Evolutionary conservation across 2,329 filamentous ascomycete genomes (phyloP).

Genomic region (Zymoseptoria tritici): DNA sequence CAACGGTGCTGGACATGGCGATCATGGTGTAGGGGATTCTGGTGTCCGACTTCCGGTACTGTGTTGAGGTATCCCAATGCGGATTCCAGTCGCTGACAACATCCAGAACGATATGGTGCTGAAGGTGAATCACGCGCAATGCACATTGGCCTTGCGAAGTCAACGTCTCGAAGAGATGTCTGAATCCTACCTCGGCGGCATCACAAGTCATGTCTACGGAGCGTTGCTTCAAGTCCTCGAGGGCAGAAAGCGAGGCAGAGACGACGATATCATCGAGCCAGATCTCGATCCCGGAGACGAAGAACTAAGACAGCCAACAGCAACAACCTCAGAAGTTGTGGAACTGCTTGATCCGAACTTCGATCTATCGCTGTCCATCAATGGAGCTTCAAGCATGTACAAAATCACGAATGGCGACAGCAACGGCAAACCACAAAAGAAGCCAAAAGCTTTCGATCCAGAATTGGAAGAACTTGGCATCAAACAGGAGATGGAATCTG

Average conservation of each 20-base stretch:
- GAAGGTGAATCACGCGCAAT: slow-evolving; percentile 77
- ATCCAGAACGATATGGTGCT: slow-evolving; percentile 63
- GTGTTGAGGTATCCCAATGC: slow-evolving; percentile 17
- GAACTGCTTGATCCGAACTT: slow-evolving; percentile 35
- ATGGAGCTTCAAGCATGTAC: slow-evolving; percentile 14
- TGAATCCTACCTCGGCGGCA: slow-evolving; percentile 60
- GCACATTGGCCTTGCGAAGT: slow-evolving; percentile 73
- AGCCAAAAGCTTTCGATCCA: slow-evolving; percentile 11
- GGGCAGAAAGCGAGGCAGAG: slow-evolving; percentile 60
- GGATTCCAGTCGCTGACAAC: slow-evolving; percentile 19
- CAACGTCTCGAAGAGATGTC: slow-evolving; percentile 67
- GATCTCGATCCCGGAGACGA: slow-evolving; percentile 38
- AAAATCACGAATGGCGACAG: slow-evolving; percentile 19
- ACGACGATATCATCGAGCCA: slow-evolving; percentile 45
- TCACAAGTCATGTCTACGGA: slow-evolving; percentile 71
- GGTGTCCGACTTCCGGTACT: slow-evolving; percentile 31
- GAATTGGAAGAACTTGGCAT: slow-evolving; percentile 24
- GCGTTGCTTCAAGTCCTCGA: slow-evolving; percentile 65
- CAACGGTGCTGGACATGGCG: slow-evolving; percentile 23
- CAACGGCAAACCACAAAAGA: slow-evolving; percentile 22
- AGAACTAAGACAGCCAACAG: slow-evolving; percentile 28
- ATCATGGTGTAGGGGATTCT: slow-evolving; percentile 18
- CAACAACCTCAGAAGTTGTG: slow-evolving; percentile 36
- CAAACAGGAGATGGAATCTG: slow-evolving; percentile 20
- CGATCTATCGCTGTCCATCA: slow-evolving; percentile 31